These are phyloP conservation scores for Mycena pura DNA, from an alignment of 768 basidiomycete species.

Conservation along the genomic window DNA sequence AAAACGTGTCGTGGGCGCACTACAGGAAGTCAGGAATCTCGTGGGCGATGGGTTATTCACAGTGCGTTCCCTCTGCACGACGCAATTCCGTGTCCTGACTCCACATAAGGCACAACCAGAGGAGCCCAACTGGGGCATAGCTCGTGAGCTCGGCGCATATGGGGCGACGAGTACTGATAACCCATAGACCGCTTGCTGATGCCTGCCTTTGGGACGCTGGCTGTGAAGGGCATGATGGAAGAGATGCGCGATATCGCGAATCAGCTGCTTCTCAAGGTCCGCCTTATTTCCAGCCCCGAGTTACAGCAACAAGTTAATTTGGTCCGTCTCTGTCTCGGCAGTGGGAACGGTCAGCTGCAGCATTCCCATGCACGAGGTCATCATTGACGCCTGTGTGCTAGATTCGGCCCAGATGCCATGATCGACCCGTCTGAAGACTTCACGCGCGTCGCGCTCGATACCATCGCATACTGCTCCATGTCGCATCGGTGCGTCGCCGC, in stretches of 20 bases:
- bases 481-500: conserved; percentile 38
- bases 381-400: conserved; percentile 18
- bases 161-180: not conserved
- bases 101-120: conserved; percentile 40
- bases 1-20: conserved; percentile 43
- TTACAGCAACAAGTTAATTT: no score
- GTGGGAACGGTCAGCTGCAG: conserved; percentile 44
- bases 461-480: conserved; percentile 53
- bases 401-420: conserved; percentile 48
- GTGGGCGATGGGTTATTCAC: conserved; percentile 51
- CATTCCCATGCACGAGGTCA: no score
- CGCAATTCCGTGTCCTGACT: not conserved
- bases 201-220: conserved; percentile 46
- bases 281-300: not conserved
- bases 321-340: not conserved
- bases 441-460: conserved; percentile 55
- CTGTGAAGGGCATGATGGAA: conserved; percentile 53
- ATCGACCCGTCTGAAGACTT: conserved; percentile 55
- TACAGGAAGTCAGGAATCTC: conserved; percentile 43
- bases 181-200: conserved; percentile 38
- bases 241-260: conserved; percentile 53
- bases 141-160: conserved; percentile 38
- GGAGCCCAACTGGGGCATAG: conserved; percentile 55
- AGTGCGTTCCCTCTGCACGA: conserved; percentile 25
- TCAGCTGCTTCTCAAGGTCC: conserved; percentile 48